These are phyloP conservation scores for Wickerhamiella occidentalis DNA, from an alignment of 805 yeast genomes.

Conservation along the genomic window DNA sequence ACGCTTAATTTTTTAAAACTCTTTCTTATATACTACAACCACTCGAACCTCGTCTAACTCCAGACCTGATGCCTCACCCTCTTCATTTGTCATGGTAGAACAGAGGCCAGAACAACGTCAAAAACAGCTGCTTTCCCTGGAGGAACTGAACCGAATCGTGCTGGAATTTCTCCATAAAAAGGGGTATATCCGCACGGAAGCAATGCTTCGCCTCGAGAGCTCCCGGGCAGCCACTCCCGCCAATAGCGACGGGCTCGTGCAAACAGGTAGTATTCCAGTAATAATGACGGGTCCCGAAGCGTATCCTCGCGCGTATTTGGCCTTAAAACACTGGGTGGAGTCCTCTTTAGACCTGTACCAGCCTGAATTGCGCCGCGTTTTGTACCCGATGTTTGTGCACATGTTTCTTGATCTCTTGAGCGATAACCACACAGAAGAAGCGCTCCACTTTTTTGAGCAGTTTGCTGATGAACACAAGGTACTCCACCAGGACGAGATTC, in stretches of 20 bases:
- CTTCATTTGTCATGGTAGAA: constrained; percentile 5
- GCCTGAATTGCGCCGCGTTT: constrained; percentile 69
- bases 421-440: constrained; percentile 43
- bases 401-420: constrained; percentile 67
- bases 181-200: constrained; percentile 90
- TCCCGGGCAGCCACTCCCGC: constrained; percentile 24
- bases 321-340: constrained; percentile 80
- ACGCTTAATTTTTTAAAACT: too few species aligned
- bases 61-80: not conserved
- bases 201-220: constrained; percentile 76
- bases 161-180: constrained; percentile 84
- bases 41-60: too few species aligned
- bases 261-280: constrained; percentile 17
- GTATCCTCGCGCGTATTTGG: constrained; percentile 67
- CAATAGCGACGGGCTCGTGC: constrained; percentile 26
- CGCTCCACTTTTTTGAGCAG: constrained; percentile 63
- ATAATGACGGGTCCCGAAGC: constrained; percentile 43
- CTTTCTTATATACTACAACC: too few species aligned
- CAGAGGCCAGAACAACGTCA: constrained; percentile 12
- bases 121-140: constrained; percentile 37
- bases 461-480: constrained; percentile 62
- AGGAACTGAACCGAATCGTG: constrained; percentile 84
- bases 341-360: constrained; percentile 79
- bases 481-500: constrained; percentile 67
- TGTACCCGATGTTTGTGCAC: constrained; percentile 90